Base-by-base conservation (phyloP, 768 basidiomycete species). In the Sarcodon sp. region DNA sequence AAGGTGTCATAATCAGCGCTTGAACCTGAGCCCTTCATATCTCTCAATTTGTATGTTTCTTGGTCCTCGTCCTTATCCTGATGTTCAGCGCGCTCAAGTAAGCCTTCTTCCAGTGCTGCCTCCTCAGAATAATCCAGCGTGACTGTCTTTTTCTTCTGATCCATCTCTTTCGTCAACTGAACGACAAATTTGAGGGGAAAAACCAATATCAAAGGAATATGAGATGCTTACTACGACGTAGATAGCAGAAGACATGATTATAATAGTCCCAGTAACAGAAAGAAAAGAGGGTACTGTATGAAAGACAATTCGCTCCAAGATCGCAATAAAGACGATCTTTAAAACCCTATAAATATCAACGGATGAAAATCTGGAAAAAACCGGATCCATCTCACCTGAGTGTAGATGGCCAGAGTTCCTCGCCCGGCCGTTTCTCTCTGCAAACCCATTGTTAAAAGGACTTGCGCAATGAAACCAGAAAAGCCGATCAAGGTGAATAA, bases 301-400 rank as follows among this genome's bases (percentile, higher is more conserved):
- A 61, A 89, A 86, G 54, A 84, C 71, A 37, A 82, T 52, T 4
- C 75, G 66, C 59, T 91, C 83, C 9, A 87, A 66, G 12, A 79
- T 58, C 2, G 72, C 66, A 0, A 84, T 78, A 56, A 81, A 88
- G n/a, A 87, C 66, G 35, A 88, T 72, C 73, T 83, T 52, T 16
- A 2, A 18, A 13, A n/a, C 33, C 6, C 13, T 13, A 37, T n/a
- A 10, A 39, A 12, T 15, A 8, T 1, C 39, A 46, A 46, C 1
- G 18, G 10, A 12, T 36, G 32, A 13, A 37, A 10, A 33, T 35
- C 15, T 12, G 32, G 41, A 16, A 36, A 7, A 8, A 8, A 6
- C n/a, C 7, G 7, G 12, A 13, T 34, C 6, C 27, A 36, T 16
- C 47, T 63, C 45, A 70, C 75, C 58, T 76, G 73, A 4, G 69